A percentile compares a stretch with the other conserved stretches of the same genome.
phyloP scores from a whole-genome alignment of 495 filamentous ascomycete species.

The Penicillium roqueforti region DNA sequence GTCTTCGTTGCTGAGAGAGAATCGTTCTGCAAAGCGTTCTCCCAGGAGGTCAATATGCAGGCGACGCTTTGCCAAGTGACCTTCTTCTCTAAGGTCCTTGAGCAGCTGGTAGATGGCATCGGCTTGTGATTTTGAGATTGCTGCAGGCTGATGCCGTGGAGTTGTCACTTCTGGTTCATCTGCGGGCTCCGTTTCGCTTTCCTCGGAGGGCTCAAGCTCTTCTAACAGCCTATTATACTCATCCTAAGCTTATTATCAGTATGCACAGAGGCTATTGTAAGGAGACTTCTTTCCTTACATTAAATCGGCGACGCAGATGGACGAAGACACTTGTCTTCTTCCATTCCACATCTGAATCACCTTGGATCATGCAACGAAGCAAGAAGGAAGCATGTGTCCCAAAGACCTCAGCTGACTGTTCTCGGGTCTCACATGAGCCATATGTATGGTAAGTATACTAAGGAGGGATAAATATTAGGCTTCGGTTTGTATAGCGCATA shows the following conservation, averaged over 20 bases:
- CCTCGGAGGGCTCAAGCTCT: conserved; percentile 25
- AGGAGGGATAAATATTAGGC: conserved; percentile 7
- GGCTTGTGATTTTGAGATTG: conserved; percentile 34
- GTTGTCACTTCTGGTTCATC: conserved; percentile 22
- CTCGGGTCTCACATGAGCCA: conserved; percentile 41
- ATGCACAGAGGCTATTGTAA: background rate
- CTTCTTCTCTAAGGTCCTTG: conserved; percentile 35
- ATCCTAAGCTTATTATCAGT: conserved; percentile 30
- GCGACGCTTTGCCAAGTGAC: conserved; percentile 44
- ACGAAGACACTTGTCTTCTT: conserved; percentile 48
- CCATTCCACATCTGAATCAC: conserved; percentile 54
- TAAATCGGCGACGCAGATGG: conserved; percentile 49
- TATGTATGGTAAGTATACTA: conserved; percentile 44
- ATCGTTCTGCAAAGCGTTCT: conserved; percentile 21
- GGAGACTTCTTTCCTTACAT: conserved; percentile 24
- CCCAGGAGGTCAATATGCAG: conserved; percentile 36
- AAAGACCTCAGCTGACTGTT: conserved; percentile 49
- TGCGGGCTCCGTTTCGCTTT: conserved; percentile 24
- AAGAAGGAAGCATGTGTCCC: conserved; percentile 53
- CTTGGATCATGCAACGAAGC: conserved; percentile 55
- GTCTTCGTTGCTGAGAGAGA: conserved; percentile 29
- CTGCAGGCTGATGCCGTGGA: conserved; percentile 26
- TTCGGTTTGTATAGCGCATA: background rate
- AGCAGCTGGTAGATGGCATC: conserved; percentile 38
- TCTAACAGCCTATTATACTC: conserved; percentile 37